Percentiles rank a stretch among this genome's conserved stretches.
phyloP scores from a whole-genome alignment of 1,284 basidiomycete genomes.

The Neonothopanus nambi region DNA sequence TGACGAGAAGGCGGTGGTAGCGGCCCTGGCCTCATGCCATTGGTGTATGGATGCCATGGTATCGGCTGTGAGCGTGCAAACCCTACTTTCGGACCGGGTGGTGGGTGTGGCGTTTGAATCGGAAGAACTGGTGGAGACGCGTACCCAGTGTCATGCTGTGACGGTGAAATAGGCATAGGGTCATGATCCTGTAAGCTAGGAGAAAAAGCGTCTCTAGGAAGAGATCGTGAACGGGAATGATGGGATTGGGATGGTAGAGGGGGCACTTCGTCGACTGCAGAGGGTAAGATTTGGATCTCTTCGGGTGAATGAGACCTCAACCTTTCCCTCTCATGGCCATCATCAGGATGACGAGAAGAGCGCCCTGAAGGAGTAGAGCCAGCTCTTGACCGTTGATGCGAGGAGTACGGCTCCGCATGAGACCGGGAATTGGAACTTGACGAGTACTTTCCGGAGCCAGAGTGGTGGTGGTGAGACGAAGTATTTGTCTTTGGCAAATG shows the following conservation, averaged over 20 bases:
- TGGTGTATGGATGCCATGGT: slow-evolving; percentile 26
- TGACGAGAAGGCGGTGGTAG: slow-evolving; percentile 22
- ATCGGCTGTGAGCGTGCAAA: slow-evolving; percentile 25
- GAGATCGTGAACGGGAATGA: slow-evolving; percentile 42
- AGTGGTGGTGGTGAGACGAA: slow-evolving; percentile 7
- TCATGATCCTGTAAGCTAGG: slow-evolving; percentile 16
- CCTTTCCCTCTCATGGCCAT: slow-evolving; percentile 23
- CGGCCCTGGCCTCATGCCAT: slow-evolving; percentile 22
- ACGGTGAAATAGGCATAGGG: slow-evolving; percentile 27
- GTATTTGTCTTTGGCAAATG: slow-evolving; percentile 20
- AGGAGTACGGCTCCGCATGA: slow-evolving; percentile 18
- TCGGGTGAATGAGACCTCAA: slow-evolving; percentile 40
- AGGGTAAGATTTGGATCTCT: slow-evolving; percentile 56
- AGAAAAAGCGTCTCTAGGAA: slow-evolving; percentile 36
- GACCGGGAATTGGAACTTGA: slow-evolving; percentile 21
- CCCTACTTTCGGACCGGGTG: slow-evolving; percentile 33
- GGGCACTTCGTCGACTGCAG: slow-evolving; percentile 34
- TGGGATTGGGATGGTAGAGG: slow-evolving; percentile 26
- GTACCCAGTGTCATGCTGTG: slow-evolving; percentile 23
- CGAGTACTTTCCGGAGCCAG: slow-evolving; percentile 17
- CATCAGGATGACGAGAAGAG: slow-evolving; percentile 21
- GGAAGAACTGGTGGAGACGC: slow-evolving; percentile 23
- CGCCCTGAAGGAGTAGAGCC: slow-evolving; percentile 11
- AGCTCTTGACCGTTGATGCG: slow-evolving; percentile 15
- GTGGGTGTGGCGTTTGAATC: slow-evolving; percentile 17